Evolutionary conservation across 2,329 filamentous ascomycete species (phyloP), one percentile per base, ranked within the genome.

Genomic region (Clonostachys rosea): DNA sequence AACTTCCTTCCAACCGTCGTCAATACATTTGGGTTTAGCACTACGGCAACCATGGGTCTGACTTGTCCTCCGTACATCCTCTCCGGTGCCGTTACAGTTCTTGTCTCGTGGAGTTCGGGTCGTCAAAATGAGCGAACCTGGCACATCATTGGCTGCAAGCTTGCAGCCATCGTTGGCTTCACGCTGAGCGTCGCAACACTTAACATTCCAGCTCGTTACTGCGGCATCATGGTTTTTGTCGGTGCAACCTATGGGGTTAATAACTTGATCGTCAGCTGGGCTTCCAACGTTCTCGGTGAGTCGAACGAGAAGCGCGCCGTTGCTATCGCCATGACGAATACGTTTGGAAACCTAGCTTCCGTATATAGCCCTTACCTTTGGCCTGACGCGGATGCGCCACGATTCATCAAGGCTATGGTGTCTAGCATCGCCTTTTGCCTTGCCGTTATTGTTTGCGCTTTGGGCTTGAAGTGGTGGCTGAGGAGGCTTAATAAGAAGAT

Each of bases 31-130:
- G 70, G 71, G 0, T 76, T 75, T 59, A 64, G 59, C 44, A 63
- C 54, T 0, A 76, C 71, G 3, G 65, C 75, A 35, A 76, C 75
- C 0, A 64, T 79, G 4, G 67, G 75, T 2, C 66, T 79, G 3
- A 78, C 74, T 9, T 64, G 60, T 39, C 59, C 60, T 11, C 58
- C 60, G 2, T 65, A 62, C 48, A 49, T 65, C 12, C 54, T 64
- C 20, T 57, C 62, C n/a, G 62, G 57, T 4, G 47, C 49, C 16
- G 50, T 61, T 13, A 54, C 57, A 3, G 55, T 63, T 44, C 44
- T 49, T 5, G 48, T 53, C 1, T 57, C 56, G 0, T 60, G 52
- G 51, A 56, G 52, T 0, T 72, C 70, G 3, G 73, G 70, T 6
- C 60, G 59, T 7, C 62, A 66, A 54, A 68, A 72, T 49, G 69